A percentile compares a stretch with the other conserved stretches of the same genome.
phyloP scores from a whole-genome alignment of 495 filamentous ascomycete species.

The Clavariopsis aquatica region DNA sequence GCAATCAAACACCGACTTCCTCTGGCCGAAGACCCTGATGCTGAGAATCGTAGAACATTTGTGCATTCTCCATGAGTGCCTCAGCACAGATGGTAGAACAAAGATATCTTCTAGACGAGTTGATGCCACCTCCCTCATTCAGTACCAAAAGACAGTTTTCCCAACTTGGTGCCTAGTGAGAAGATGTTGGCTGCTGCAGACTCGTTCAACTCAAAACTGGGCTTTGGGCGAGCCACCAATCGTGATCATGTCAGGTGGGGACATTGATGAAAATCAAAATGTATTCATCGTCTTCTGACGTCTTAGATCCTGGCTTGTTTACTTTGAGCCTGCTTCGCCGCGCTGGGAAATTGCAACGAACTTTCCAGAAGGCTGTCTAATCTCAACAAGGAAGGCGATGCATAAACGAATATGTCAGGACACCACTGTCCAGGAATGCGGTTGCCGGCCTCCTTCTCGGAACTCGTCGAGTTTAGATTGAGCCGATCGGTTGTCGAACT shows the following conservation, averaged over 20 bases:
- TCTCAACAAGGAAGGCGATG: slow-evolving; percentile 7
- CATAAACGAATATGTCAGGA: background rate
- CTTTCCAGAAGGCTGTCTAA: slow-evolving; percentile 21
- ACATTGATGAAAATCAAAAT: slow-evolving; percentile 3
- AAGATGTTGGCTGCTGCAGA: background rate
- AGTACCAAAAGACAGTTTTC: background rate
- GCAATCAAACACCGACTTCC: slow-evolving; percentile 23
- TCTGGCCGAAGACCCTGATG: background rate
- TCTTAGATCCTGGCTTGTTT: slow-evolving; percentile 3
- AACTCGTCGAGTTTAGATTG: background rate
- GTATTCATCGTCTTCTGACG: background rate
- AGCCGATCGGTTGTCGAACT: background rate
- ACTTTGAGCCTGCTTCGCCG: slow-evolving; percentile 7
- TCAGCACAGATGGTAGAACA: background rate
- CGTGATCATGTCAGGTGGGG: background rate
- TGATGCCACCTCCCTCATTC: background rate
- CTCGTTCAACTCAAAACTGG: background rate
- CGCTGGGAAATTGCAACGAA: slow-evolving; percentile 12
- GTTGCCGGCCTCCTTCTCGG: background rate
- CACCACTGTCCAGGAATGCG: slow-evolving; percentile 14
- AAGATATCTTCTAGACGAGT: background rate
- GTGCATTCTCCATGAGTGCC: background rate
- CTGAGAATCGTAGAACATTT: background rate
- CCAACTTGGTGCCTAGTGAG: background rate
- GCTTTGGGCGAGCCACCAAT: background rate